phyloP scores from a whole-genome alignment of 306 rosid genomes.

The Oxytropis ochrocephala region DNA sequence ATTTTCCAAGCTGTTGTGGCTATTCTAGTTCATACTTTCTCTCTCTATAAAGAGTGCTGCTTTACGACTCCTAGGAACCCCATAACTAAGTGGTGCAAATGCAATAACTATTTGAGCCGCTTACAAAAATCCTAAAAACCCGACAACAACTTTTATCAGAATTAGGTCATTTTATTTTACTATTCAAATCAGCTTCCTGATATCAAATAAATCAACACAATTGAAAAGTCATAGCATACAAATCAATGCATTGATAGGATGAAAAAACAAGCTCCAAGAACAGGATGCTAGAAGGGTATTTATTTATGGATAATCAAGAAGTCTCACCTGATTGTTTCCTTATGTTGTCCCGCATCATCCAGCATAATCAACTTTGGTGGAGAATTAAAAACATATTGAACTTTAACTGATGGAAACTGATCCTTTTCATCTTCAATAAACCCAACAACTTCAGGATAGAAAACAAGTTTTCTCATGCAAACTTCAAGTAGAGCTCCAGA shows the following conservation, averaged over 20 bases:
- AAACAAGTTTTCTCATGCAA: conserved; percentile 93
- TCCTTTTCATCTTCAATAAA: conserved; percentile 91
- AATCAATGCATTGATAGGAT: background rate
- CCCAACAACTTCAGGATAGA: conserved; percentile 90
- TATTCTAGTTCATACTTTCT: background rate
- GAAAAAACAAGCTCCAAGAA: background rate
- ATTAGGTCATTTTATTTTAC: background rate
- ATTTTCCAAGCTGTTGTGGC: background rate
- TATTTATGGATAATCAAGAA: conserved; percentile 1
- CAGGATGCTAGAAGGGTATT: background rate
- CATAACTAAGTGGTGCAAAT: background rate
- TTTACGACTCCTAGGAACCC: background rate
- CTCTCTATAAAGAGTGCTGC: background rate
- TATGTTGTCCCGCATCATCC: conserved; percentile 62
- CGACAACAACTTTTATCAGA: background rate
- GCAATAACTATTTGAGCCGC: background rate
- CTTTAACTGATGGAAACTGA: conserved; percentile 60
- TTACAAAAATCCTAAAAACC: background rate
- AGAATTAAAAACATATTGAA: conserved; percentile 76
- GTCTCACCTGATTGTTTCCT: conserved; percentile 81
- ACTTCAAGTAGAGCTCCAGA: conserved; percentile 82
- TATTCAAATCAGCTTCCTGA: background rate
- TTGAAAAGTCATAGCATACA: background rate
- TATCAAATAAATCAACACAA: background rate
- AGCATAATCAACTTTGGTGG: conserved; percentile 88